Evolutionary conservation across 2,329 filamentous ascomycete genomes (phyloP).

Genomic region (Tolypocladium paradoxum): DNA sequence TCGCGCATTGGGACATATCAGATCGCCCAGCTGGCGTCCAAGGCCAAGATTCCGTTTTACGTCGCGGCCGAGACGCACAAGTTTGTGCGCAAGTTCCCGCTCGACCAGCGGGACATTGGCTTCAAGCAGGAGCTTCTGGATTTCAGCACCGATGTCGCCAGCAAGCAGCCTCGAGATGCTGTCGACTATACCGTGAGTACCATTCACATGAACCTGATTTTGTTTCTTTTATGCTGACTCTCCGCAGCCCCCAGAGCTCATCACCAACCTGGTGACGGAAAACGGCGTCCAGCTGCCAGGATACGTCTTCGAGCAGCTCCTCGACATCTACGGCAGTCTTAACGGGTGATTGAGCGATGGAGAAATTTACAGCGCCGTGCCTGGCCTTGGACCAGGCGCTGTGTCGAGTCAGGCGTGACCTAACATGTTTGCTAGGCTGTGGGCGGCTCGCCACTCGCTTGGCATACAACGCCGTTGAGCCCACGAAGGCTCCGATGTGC

Average conservation of each 20-base stretch:
- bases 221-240: slow-evolving; percentile 12
- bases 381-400: background rate
- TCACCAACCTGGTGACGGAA: slow-evolving; percentile 67
- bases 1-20: slow-evolving; percentile 79
- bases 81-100: slow-evolving; percentile 78
- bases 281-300: slow-evolving; percentile 60
- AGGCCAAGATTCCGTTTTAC: slow-evolving; percentile 65
- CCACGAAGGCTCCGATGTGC: background rate
- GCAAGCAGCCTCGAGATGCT: slow-evolving; percentile 37
- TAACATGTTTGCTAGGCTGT: background rate
- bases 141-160: slow-evolving; percentile 47
- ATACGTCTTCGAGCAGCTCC: slow-evolving; percentile 59
- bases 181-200: slow-evolving; percentile 59
- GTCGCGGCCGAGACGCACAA: slow-evolving; percentile 95
- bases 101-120: slow-evolving; percentile 71
- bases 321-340: slow-evolving; percentile 46
- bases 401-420: background rate
- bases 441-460: background rate
- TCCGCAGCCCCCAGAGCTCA: slow-evolving; percentile 50
- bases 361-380: background rate
- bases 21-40: slow-evolving; percentile 69
- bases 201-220: slow-evolving; percentile 1
- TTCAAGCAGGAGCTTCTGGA: slow-evolving; percentile 68
- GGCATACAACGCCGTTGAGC: background rate
- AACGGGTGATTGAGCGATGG: slow-evolving; percentile 17